Evolutionary conservation across 2,329 filamentous ascomycete genomes (phyloP).

Genomic region (Fusarium sp.): DNA sequence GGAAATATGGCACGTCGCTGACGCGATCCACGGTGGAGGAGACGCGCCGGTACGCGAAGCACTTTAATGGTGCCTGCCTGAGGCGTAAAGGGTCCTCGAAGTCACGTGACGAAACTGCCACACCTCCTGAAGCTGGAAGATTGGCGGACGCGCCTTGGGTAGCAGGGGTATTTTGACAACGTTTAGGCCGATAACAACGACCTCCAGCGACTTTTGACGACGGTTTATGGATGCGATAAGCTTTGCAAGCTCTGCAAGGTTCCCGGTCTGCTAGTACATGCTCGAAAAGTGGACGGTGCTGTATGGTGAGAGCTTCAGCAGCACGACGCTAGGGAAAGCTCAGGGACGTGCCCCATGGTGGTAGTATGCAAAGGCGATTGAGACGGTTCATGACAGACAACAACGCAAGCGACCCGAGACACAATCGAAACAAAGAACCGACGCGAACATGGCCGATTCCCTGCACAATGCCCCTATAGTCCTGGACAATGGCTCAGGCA

Average conservation of each 20-base stretch:
- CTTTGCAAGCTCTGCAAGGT: conserved; percentile 23
- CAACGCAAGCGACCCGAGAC: conserved; percentile 22
- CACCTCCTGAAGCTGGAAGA: conserved; percentile 48
- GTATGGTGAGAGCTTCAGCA: conserved; percentile 42
- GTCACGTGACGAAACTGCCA: conserved; percentile 53
- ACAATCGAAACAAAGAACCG: conserved; percentile 3
- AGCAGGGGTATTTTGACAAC: conserved; percentile 43
- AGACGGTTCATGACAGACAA: conserved; percentile 36
- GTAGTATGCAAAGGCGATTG: conserved; percentile 37
- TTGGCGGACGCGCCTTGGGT: conserved; percentile 44
- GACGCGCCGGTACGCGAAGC: conserved; percentile 58
- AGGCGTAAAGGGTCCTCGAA: conserved; percentile 43
- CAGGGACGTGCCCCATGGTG: conserved; percentile 35
- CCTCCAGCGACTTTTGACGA: conserved; percentile 26
- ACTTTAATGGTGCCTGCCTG: conserved; percentile 57
- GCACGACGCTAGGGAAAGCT: conserved; percentile 34
- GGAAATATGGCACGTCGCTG: conserved; percentile 55
- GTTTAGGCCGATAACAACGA: conserved; percentile 43
- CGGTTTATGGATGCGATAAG: conserved; percentile 41
- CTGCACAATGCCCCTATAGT: conserved; percentile 99
- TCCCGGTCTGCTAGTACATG: conserved; percentile 22
- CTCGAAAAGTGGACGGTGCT: conserved; percentile 22
- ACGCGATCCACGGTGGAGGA: conserved; percentile 54
- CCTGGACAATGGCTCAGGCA: conserved; percentile 98
- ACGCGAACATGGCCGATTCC: conserved; percentile 67